Conservation (phyloP, 2,329 filamentous ascomycete genomes). For the Fusarium bulbicola region DNA sequence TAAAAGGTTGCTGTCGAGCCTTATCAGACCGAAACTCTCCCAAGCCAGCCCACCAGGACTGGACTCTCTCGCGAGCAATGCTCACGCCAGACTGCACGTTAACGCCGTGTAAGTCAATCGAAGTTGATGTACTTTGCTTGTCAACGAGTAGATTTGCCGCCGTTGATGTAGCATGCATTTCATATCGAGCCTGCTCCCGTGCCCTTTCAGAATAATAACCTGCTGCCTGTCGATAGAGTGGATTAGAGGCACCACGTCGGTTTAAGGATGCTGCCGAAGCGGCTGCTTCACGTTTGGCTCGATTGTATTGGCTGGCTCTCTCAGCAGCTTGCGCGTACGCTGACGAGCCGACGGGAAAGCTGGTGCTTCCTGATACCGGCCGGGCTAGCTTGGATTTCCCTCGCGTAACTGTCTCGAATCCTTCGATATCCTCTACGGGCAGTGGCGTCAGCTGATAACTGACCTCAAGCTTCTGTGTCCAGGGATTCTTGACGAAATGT, state of each 20-base stretch:
- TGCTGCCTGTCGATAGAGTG: conserved; percentile 77
- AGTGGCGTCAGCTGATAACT: conserved; percentile 52
- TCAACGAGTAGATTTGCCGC: conserved; percentile 77
- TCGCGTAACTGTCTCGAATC: conserved; percentile 29
- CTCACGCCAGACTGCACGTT: conserved; percentile 81
- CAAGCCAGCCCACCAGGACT: conserved; percentile 78
- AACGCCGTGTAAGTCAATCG: conserved; percentile 85
- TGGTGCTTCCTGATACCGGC: background rate
- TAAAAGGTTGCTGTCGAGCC: conserved; percentile 65
- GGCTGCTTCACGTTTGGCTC: conserved; percentile 46
- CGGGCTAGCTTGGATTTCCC: conserved; percentile 23
- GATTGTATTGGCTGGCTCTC: conserved; percentile 41
- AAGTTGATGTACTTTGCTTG: conserved; percentile 66
- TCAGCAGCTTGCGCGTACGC: conserved; percentile 44
- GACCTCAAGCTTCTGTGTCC: conserved; percentile 49
- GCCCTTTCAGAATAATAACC: conserved; percentile 78
- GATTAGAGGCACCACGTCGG: conserved; percentile 70
- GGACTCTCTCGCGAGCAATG: conserved; percentile 75
- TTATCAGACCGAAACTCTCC: conserved; percentile 68
- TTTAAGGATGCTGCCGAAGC: conserved; percentile 53
- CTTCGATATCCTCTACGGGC: conserved; percentile 46
- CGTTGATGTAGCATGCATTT: conserved; percentile 67
- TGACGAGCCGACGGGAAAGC: conserved; percentile 2
- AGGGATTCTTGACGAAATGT: conserved; percentile 53
- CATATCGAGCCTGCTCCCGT: conserved; percentile 68